phyloP scores from a whole-genome alignment of 2,329 filamentous ascomycete genomes.

The Penicillium capsulatum region DNA sequence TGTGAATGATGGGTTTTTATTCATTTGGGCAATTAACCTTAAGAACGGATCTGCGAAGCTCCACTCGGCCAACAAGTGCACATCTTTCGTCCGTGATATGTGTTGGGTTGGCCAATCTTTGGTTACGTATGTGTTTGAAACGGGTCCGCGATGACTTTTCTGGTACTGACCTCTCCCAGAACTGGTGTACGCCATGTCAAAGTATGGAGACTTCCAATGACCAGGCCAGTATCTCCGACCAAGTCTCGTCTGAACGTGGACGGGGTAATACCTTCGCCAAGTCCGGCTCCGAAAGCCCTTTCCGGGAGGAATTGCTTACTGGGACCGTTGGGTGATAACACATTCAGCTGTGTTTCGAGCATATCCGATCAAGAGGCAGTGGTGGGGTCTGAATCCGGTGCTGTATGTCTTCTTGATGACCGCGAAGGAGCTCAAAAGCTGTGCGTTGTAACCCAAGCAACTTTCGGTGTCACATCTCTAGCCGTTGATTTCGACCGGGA shows the following conservation, averaged over 20 bases:
- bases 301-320: conserved; percentile 84
- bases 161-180: conserved; percentile 19
- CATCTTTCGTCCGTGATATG: conserved; percentile 78
- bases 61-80: conserved; percentile 87
- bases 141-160: neutral
- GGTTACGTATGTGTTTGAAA: conserved; percentile 56
- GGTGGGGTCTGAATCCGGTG: conserved; percentile 80
- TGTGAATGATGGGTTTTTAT: conserved; percentile 89
- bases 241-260: conserved; percentile 56
- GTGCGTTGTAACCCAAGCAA: conserved; percentile 60
- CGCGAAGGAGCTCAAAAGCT: conserved; percentile 67
- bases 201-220: conserved; percentile 80
- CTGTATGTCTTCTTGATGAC: conserved; percentile 85
- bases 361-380: conserved; percentile 72
- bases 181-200: conserved; percentile 89
- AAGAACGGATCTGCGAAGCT: conserved; percentile 74
- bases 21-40: conserved; percentile 83
- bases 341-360: conserved; percentile 71
- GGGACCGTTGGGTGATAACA: conserved; percentile 73
- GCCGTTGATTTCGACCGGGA: conserved; percentile 55
- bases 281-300: conserved; percentile 62
- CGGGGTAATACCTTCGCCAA: conserved; percentile 30
- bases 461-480: conserved; percentile 65
- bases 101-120: conserved; percentile 82
- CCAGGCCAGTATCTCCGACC: conserved; percentile 55